Base-by-base conservation (phyloP, 2,329 filamentous ascomycete genomes). In the Pezizomycotina sp. region DNA sequence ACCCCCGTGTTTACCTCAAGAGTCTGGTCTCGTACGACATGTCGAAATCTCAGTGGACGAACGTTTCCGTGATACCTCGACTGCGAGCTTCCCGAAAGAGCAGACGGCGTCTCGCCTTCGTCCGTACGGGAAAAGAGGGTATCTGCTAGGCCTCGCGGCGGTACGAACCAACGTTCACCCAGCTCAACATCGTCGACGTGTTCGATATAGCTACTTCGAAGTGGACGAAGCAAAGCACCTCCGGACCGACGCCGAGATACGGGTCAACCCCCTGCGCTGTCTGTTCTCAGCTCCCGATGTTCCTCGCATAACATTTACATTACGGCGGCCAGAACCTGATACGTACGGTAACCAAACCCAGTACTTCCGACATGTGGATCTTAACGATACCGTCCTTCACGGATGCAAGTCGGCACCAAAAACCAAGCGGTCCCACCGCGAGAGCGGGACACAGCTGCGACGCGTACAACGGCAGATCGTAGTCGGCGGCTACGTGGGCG, bases 71-170 rank as follows among this genome's bases (percentile, higher is more conserved):
- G 50, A 75, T 76, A 4, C 60, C 77, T 7, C 76, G 19, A 62
- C 64, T 20, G 65, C 68, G 2, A 72, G 69, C 0, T 83, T 84
- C 71, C 75, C 0, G 72, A 80, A 52, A 63, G 78, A 32, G 78
- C 78, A 1, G 78, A 84, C 55, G 77, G 77, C 6, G 64, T 73
- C 2, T 58, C 84, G 33, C 80, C 1, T 82, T 77, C 50, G 65
- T 92, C 1, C 82, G 82, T 1, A 79, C 83, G 27, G 78, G 80
- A 3, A 60, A 67, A 10, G 62, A 82, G 48, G 82, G 82, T 1
- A 73, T 89, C 61, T 92, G 6, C 64, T 92, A 1, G 77, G 77
- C 3, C 60, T 92, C 0, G 80, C 5, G 82, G 82, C 8, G 81
- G 80, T 2, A 69, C 72, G 58, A 65, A 69, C 50, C 62, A 16